Evolutionary conservation across 257 asterid genomes (phyloP), one percentile per base, ranked within the genome.

Genomic region (Solanum chaucha): DNA sequence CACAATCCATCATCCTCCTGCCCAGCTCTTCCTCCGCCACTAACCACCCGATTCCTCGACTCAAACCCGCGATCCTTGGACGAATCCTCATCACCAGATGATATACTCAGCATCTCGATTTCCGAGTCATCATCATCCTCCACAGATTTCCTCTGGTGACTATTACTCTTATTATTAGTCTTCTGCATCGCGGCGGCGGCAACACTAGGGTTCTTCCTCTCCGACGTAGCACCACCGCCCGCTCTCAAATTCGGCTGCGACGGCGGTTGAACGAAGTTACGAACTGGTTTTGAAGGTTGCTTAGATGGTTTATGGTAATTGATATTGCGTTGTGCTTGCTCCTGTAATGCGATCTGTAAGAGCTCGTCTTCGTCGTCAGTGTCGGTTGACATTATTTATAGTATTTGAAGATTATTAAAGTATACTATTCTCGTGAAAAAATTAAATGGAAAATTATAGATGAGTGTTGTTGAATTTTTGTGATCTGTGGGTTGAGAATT

Each of bases 51-150:
- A 44, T 91, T 46, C 89, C 89, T 92, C 87, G 92, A 48, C 85
- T 68, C 85, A 35, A 28, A 48, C 85, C 44, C 85, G 74, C 91
- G 94, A 87, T 94, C 99, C 87, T 88, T 90, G 24, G 86, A 78
- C 5, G 90, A 84, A 87, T 95, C 99, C 95, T 97, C 99, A 85
- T 97, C 99, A 7, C 99, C 99, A 2, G 99, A 97, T 8, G 99
- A 97, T 87, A 97, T 97, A 91, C 99, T 97, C 87, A 97, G 91
- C 99, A 97, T 87, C 92, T 97, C 99, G 64, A 97, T 96, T 88
- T 97, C 99, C 82, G 99, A 97, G 88, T 97, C 99, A 48, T 97
- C 99, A 70, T 95, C 98, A 64, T 95, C 98, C 32, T 95, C 98
- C 86, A 91, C 71, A 72, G 87, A 90, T 75, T 89, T 91, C 89